Evolutionary conservation across 202 grass and related monocot species (phyloP).

Genomic region (Schoenoplectus tabernaemontani): DNA sequence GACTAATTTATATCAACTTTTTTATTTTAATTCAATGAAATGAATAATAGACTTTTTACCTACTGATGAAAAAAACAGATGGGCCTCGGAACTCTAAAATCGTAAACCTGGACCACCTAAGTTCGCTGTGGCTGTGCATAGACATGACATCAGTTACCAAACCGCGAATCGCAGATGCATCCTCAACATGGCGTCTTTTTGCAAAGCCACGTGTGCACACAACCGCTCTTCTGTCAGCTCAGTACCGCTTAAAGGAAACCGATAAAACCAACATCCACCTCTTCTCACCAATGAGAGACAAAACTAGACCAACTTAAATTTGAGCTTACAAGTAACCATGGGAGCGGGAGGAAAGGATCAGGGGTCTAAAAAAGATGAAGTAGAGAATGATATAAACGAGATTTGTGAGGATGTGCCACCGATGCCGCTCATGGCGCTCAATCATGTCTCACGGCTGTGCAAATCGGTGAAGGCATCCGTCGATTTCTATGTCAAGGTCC

Average conservation of each 20-base stretch:
- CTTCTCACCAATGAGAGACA: background rate
- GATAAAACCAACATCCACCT: background rate
- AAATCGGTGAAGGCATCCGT: slow-evolving; percentile 44
- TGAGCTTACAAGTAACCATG: slow-evolving; percentile 10
- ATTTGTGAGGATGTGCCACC: slow-evolving; percentile 29
- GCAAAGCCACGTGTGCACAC: background rate
- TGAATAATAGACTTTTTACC: too few relatives aligned
- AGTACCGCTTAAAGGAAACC: background rate
- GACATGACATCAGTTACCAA: background rate
- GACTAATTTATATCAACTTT: too few relatives aligned
- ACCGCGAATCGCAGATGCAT: background rate
- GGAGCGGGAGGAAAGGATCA: slow-evolving; percentile 23
- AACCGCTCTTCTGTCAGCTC: background rate
- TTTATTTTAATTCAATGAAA: too few relatives aligned
- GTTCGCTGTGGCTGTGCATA: background rate
- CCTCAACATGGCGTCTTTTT: background rate
- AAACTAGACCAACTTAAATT: background rate
- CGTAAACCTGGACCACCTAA: too few relatives aligned
- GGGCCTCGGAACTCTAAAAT: too few relatives aligned
- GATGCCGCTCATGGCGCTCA: slow-evolving; percentile 56
- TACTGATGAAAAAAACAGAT: too few relatives aligned
- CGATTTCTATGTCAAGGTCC: slow-evolving; percentile 59
- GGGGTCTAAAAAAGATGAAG: background rate
- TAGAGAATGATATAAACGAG: background rate
- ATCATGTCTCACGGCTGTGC: slow-evolving; percentile 70